Conservation (phyloP, 2,329 filamentous ascomycete species). For the Mycosphaerella arachidis region DNA sequence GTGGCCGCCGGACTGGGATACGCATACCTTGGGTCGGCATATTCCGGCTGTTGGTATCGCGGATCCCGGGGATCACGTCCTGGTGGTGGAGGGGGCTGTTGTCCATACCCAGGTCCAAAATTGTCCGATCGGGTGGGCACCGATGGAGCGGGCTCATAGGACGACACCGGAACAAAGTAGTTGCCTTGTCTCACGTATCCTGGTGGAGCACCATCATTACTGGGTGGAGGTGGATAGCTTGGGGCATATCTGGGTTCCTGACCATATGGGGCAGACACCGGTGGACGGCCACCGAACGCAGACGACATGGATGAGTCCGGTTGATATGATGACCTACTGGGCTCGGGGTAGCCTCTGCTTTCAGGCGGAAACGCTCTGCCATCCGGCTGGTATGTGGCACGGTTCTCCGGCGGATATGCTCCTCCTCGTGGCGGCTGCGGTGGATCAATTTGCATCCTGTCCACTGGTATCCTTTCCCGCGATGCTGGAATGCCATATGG, state of each 20-base stretch:
- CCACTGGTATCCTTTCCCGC: conserved; percentile 24
- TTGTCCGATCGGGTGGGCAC: conserved; percentile 26
- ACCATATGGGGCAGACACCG: conserved; percentile 24
- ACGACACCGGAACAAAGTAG: conserved; percentile 32
- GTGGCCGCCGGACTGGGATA: conserved; percentile 35
- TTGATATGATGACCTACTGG: conserved; percentile 25
- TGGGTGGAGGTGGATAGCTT: conserved; percentile 22
- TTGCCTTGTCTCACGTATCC: conserved; percentile 34
- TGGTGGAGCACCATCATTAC: conserved; percentile 29
- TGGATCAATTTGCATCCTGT: conserved; percentile 30
- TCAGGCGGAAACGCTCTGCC: conserved; percentile 24
- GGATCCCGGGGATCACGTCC: conserved; percentile 25
- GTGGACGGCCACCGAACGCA: conserved; percentile 23
- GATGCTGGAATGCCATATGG: conserved; percentile 26
- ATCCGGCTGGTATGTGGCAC: conserved; percentile 21
- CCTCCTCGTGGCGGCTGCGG: conserved; percentile 21
- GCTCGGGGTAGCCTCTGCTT: conserved; percentile 21
- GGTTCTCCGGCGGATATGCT: conserved; percentile 20
- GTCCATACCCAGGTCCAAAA: conserved; percentile 21
- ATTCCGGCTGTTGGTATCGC: conserved; percentile 29
- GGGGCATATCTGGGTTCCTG: conserved; percentile 32
- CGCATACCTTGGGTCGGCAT: conserved; percentile 32
- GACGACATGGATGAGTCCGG: conserved; percentile 23
- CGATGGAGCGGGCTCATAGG: conserved; percentile 22
- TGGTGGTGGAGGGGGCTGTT: conserved; percentile 17